Evolutionary conservation across 2,329 filamentous ascomycete species (phyloP).

Genomic region (Chrysosporium queenslandicum): DNA sequence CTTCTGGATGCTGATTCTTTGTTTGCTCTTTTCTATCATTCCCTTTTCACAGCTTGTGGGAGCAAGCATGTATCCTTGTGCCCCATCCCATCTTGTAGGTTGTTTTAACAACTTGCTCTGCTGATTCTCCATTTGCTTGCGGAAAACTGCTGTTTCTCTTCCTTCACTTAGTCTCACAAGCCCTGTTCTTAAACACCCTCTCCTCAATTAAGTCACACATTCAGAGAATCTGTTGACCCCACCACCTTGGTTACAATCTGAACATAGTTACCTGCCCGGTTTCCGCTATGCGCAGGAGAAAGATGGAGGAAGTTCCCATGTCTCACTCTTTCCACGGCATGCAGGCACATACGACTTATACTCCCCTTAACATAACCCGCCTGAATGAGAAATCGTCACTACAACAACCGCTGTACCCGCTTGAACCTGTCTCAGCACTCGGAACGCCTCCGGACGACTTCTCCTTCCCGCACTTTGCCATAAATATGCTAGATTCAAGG

Average conservation of each 20-base stretch:
- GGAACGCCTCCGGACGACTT: neutral
- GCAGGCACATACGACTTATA: constrained; percentile 2
- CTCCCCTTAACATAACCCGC: neutral
- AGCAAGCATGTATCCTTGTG: constrained; percentile 23
- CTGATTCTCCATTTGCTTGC: constrained; percentile 12
- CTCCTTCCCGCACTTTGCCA: neutral
- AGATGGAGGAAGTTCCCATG: constrained; percentile 11
- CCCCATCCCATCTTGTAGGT: constrained; percentile 18
- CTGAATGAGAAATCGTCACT: constrained; percentile 1
- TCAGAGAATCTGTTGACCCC: constrained; percentile 14
- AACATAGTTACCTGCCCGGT: constrained; percentile 10
- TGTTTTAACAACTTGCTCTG: constrained; percentile 10
- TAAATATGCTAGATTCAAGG: neutral
- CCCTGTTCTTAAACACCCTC: constrained; percentile 15
- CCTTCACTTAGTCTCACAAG: constrained; percentile 21
- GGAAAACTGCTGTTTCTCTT: constrained; percentile 14
- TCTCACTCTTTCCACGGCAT: constrained; percentile 2
- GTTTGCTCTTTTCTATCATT: constrained; percentile 20
- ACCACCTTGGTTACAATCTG: constrained; percentile 12
- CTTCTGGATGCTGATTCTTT: constrained; percentile 14
- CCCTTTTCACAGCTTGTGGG: constrained; percentile 20
- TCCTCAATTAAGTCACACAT: constrained; percentile 13
- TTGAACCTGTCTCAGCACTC: neutral
- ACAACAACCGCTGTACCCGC: neutral
- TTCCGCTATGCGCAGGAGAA: constrained; percentile 3